Evolutionary conservation across 768 basidiomycete genomes (phyloP), one percentile per base, ranked within the genome.

Genomic region (Naganishia vishniacii): DNA sequence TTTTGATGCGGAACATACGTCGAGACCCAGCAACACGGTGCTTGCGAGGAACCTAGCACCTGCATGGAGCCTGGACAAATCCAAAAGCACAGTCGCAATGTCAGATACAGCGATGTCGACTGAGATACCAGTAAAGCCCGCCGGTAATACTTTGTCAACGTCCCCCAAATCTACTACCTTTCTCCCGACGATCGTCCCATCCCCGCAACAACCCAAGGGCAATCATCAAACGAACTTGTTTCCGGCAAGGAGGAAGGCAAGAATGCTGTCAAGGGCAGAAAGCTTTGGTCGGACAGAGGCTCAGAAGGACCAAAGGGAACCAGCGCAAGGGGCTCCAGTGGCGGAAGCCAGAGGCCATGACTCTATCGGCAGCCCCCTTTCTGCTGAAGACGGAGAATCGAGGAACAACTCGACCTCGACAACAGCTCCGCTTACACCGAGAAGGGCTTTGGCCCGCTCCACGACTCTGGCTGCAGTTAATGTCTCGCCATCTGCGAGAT

Each of bases 241-340:
- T 13, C 53, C 53, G 13, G n/a, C 23, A 3, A 56, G 53, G 53
- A 56, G 32, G 23, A 37, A 40, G 37, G 18, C 53, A 34, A 41
- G 53, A 40, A 56, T 56, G 53, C 40, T 56, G 53, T 40, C 53
- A 6, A 37, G 53, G n/a, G 53, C 53, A 16, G 53, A 56, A 29
- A 56, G 53, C 23, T 56, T 56, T 25, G 53, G 53, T n/a, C 20
- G 32, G 18, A 41, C n/a, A 23, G 53, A 56, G 23, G 53, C 53
- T 4, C 53, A 56, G 34, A 37, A 56, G 37, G 53, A 56, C 40
- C 53, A 56, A 26, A 18, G 26, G 37, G 53, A 7, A 11, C n/a
- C 32, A 34, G 37, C 34, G 13, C n/a, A 12, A 2, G 6, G 53
- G 53, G 37, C 8, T 15, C 53, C 23, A 12, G 20, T 23, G 4